Evolutionary conservation across 148 eudicot genomes (phyloP).

Genomic region (Chenopodium formosanum): DNA sequence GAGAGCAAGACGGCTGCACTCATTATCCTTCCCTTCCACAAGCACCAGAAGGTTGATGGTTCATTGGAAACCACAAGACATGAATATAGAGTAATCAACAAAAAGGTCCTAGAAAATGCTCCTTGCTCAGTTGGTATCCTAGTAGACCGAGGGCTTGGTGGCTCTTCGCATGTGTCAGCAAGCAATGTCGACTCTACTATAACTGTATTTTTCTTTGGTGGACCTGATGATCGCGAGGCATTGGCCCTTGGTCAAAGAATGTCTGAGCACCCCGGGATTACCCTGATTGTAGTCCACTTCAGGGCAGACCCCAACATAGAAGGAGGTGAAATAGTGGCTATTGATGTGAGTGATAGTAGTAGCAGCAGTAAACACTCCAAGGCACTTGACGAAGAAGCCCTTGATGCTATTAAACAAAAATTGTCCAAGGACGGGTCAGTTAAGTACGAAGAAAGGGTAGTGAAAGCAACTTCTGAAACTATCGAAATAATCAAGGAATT

Average conservation of each 20-base stretch:
- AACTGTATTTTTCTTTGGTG: slow-evolving; percentile 60
- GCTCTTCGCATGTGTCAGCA: slow-evolving; percentile 63
- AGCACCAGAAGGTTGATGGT: slow-evolving; percentile 69
- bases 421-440: slow-evolving; percentile 31
- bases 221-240: slow-evolving; percentile 78
- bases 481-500: slow-evolving; percentile 33
- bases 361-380: slow-evolving; percentile 5
- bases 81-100: slow-evolving; percentile 52
- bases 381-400: slow-evolving; percentile 37
- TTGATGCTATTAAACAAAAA: slow-evolving; percentile 34
- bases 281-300: slow-evolving; percentile 47
- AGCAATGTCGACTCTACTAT: slow-evolving; percentile 62
- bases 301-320: slow-evolving; percentile 29
- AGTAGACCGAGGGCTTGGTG: slow-evolving; percentile 84
- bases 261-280: slow-evolving; percentile 83
- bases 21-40: slow-evolving; percentile 71
- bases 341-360: slow-evolving; percentile 36
- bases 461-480: slow-evolving; percentile 34
- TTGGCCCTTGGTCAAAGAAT: slow-evolving; percentile 62
- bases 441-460: slow-evolving; percentile 50
- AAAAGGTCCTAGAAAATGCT: slow-evolving; percentile 49
- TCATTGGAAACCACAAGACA: slow-evolving; percentile 59
- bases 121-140: slow-evolving; percentile 76
- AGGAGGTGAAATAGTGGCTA: slow-evolving; percentile 30
- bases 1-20: slow-evolving; percentile 58